These are phyloP conservation scores for Apophysomyces trapeziformis DNA, from an alignment of 371 early-diverging fungal genomes.

Conservation along the genomic window DNA sequence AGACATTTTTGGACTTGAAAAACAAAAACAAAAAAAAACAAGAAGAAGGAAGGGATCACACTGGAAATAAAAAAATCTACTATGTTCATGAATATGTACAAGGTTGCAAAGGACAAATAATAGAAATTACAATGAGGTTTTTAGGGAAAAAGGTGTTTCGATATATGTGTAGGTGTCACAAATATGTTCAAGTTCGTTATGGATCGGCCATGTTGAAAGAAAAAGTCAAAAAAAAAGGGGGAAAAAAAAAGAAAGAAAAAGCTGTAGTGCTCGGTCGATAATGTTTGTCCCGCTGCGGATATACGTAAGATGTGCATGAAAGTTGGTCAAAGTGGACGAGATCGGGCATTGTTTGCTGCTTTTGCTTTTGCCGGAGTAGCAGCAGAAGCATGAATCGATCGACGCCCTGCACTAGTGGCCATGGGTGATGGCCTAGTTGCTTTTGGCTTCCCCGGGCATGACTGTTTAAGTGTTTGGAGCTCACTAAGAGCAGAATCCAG, in stretches of 20 bases:
- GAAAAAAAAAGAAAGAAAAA: neutral
- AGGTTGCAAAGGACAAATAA: neutral
- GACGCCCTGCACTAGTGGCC: neutral
- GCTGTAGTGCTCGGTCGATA: too few relatives aligned
- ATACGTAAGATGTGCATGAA: neutral
- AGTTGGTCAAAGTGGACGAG: neutral
- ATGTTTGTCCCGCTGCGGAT: neutral
- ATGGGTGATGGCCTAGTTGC: neutral
- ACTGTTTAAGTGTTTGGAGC: constrained; percentile 6
- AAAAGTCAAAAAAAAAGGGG: neutral
- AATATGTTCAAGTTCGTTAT: neutral
- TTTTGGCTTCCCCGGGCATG: neutral
- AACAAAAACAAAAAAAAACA: neutral
- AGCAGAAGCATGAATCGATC: neutral
- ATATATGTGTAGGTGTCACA: too few relatives aligned
- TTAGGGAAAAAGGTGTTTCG: too few relatives aligned
- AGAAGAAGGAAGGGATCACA: too few relatives aligned
- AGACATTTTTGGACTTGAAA: neutral
- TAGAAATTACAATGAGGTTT: neutral
- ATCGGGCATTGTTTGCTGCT: neutral
- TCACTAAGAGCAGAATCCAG: constrained; percentile 13
- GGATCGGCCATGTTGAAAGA: neutral
- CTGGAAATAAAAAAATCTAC: neutral
- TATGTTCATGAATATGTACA: constrained; percentile 1
- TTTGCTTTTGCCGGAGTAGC: neutral